phyloP scores from a whole-genome alignment of 176 grass and related monocot genomes.

The Oryza australiensis region DNA sequence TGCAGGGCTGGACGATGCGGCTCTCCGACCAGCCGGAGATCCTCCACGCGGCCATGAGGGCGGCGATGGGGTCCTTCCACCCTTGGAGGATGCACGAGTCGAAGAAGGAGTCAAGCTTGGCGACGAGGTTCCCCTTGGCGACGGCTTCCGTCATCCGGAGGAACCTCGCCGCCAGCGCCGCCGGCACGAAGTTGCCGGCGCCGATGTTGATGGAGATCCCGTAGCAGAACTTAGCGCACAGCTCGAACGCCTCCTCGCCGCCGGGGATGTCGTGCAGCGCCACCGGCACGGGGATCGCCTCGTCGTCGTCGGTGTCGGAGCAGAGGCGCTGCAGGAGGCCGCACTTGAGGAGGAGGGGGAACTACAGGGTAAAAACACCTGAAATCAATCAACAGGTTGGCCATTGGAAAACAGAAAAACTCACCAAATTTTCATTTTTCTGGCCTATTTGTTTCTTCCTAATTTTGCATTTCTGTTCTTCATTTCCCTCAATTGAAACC shows the following conservation, averaged over 20 bases:
- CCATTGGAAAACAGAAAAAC: slow-evolving; percentile 38
- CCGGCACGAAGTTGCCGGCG: slow-evolving; percentile 65
- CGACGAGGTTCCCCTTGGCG: slow-evolving; percentile 70
- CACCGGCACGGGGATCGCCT: slow-evolving; percentile 41
- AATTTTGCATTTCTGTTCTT: background rate
- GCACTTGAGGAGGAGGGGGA: slow-evolving; percentile 95
- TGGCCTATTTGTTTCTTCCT: background rate
- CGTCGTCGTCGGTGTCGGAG: slow-evolving; percentile 55
- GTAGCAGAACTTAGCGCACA: slow-evolving; percentile 98
- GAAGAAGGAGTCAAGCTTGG: slow-evolving; percentile 84
- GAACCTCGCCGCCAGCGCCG: slow-evolving; percentile 69
- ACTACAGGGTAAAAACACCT: slow-evolving; percentile 95
- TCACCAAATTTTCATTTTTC: background rate
- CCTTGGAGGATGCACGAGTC: slow-evolving; percentile 74
- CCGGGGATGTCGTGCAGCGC: slow-evolving; percentile 81
- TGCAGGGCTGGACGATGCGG: slow-evolving; percentile 75
- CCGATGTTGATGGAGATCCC: slow-evolving; percentile 82
- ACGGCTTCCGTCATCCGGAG: slow-evolving; percentile 85
- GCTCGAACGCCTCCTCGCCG: slow-evolving; percentile 77
- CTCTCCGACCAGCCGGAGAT: slow-evolving; percentile 83
- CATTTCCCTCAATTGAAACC: background rate
- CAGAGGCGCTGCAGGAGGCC: slow-evolving; percentile 78
- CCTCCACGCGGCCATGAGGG: slow-evolving; percentile 63
- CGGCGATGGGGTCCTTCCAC: slow-evolving; percentile 72
- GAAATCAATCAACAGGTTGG: slow-evolving; percentile 94